These are phyloP conservation scores for Calonectria naviculata DNA, from an alignment of 2,329 filamentous ascomycete genomes.

Conservation along the genomic window DNA sequence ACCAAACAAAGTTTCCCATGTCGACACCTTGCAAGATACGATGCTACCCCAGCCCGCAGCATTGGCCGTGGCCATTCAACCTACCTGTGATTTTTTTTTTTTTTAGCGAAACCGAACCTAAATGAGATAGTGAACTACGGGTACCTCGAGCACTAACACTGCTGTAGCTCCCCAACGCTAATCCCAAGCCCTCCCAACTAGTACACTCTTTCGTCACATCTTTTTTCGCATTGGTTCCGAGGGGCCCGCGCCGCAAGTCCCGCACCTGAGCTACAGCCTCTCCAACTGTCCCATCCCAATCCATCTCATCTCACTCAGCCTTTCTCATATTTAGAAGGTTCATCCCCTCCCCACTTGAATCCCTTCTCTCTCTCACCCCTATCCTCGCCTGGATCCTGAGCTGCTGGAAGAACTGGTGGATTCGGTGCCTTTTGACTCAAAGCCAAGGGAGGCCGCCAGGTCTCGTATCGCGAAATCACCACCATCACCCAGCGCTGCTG, in stretches of 20 bases:
- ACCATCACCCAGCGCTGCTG: slow-evolving; percentile 29
- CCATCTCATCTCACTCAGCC: slow-evolving; percentile 20
- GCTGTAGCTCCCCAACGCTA: not conserved
- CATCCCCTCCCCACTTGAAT: not conserved
- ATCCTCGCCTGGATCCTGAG: not conserved
- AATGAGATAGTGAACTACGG: not conserved
- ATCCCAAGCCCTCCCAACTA: slow-evolving; percentile 8
- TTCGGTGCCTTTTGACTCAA: slow-evolving; percentile 10
- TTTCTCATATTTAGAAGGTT: slow-evolving; percentile 1
- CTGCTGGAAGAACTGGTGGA: not conserved
- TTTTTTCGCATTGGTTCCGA: slow-evolving; percentile 26
- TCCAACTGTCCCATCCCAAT: slow-evolving; percentile 17
- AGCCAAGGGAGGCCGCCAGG: slow-evolving; percentile 29
- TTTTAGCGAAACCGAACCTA: not conserved
- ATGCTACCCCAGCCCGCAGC: not conserved
- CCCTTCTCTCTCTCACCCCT: not conserved
- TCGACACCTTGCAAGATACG: not conserved
- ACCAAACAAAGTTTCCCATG: not conserved
- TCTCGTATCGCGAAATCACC: slow-evolving; percentile 36
- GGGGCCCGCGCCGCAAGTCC: slow-evolving; percentile 32
- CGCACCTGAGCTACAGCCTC: slow-evolving; percentile 31
- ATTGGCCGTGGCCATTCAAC: not conserved
- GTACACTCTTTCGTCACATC: slow-evolving; percentile 15
- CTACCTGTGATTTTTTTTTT: not conserved
- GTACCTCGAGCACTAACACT: slow-evolving; percentile 29